Evolutionary conservation across 2,329 filamentous ascomycete genomes (phyloP), one percentile per base, ranked within the genome.

Genomic region (Colletotrichum lini): DNA sequence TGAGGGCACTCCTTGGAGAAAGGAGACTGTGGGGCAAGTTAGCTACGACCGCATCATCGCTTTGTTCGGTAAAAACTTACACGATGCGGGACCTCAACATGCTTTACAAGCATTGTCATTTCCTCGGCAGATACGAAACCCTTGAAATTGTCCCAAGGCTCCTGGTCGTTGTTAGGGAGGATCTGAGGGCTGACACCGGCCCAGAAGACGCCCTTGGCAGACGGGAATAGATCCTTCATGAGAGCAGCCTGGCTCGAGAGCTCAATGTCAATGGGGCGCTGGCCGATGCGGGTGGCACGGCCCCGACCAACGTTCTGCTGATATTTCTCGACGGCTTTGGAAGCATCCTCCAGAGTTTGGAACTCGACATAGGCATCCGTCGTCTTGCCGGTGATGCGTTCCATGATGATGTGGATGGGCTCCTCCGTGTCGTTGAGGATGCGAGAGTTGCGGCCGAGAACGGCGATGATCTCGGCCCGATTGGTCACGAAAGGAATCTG

Each of bases 351-450:
- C 5, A 87, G 79, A 35, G 80, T 85, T 26, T 84, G 76, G 69
- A 91, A 90, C 78, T 91, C 89, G 52, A 90, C 85, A 72, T 87
- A 91, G 4, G 86, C 87, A 72, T 91, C 89, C 78, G 89, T 86
- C 0, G 89, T 91, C 84, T 91, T 91, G 76, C 86, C 86, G 3
- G 88, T 88, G 26, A 86, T 83, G n/a, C 88, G 85, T 65, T 91
- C 89, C 89, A 91, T 91, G 74, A 91, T 89, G 73, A 91, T 90
- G 70, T 91, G 89, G 9, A 91, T 82, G 0, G 88, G 86, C 75
- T 90, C 89, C 7, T 88, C 82, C 2, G 76, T 77, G 70, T 90
- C 88, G 40, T 84, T 86, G 57, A 90, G 78, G 44, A 91, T 84
- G 67, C 84, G 86, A 26, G 87, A 85, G 74, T 88, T 90, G 60